Evolutionary conservation across 192 early-diverging fungal genomes (phyloP).

Genomic region (Linnemannia zychae): DNA sequence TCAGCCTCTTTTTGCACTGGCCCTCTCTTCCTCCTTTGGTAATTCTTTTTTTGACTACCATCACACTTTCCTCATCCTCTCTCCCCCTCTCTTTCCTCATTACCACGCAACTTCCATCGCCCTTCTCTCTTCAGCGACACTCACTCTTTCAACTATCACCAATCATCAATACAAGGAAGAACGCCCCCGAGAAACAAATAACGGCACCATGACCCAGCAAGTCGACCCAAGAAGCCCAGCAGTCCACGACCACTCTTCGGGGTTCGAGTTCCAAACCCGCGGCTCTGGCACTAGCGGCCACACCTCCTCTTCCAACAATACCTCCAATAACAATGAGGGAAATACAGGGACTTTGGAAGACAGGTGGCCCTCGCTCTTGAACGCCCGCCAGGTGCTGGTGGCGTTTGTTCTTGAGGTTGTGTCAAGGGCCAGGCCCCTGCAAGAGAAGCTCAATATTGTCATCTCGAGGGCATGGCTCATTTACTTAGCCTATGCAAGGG

Average conservation of each 20-base stretch:
- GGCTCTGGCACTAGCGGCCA: not conserved
- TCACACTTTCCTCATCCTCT: not conserved
- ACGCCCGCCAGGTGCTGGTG: conserved; percentile 25
- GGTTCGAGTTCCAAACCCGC: conserved; percentile 12
- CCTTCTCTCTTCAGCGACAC: not conserved
- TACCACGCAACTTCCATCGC: not conserved
- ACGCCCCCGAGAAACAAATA: not conserved
- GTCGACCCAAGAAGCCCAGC: conserved; percentile 18
- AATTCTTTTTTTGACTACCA: not conserved
- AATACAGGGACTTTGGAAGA: not conserved
- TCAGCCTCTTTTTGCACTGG: too few relatives aligned
- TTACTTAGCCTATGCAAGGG: conserved; percentile 12
- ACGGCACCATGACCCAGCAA: conserved; percentile 23
- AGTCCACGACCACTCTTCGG: not conserved
- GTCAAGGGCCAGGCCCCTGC: conserved; percentile 17
- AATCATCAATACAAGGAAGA: too few relatives aligned
- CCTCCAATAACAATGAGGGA: not conserved
- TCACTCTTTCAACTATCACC: not conserved
- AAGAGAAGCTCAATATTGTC: conserved; percentile 29
- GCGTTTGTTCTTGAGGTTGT: conserved; percentile 31
- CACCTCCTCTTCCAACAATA: not conserved
- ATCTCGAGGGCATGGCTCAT: not conserved
- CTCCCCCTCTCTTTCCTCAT: not conserved
- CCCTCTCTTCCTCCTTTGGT: not conserved
- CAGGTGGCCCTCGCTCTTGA: conserved; percentile 34